Evolutionary conservation across 2,329 filamentous ascomycete genomes (phyloP).

Genomic region (Fusarium agapanthi): DNA sequence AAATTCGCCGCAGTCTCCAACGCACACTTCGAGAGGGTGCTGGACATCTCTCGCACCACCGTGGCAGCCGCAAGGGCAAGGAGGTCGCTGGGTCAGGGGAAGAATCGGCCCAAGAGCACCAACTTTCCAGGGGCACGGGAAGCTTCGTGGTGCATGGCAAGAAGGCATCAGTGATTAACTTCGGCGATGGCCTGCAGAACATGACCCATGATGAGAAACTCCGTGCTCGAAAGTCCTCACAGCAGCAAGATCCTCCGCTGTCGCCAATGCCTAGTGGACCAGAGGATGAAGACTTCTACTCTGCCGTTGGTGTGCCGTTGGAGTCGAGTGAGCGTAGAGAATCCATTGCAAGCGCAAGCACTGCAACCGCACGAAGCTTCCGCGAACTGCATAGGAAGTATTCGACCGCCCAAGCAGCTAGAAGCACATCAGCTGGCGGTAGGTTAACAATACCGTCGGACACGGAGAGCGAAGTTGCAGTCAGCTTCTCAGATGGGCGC

Average conservation of each 20-base stretch:
- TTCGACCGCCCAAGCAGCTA: conserved; percentile 60
- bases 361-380: conserved; percentile 72
- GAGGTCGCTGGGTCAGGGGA: conserved; percentile 57
- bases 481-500: conserved; percentile 68
- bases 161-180: conserved; percentile 97
- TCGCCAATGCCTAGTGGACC: conserved; percentile 49
- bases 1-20: conserved; percentile 85
- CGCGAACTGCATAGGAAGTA: conserved; percentile 69
- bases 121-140: conserved; percentile 79
- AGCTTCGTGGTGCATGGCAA: conserved; percentile 98
- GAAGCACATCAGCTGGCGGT: conserved; percentile 52
- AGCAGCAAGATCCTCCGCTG: conserved; percentile 50
- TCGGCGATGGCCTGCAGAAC: conserved; percentile 88
- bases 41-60: conserved; percentile 71
- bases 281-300: conserved; percentile 61
- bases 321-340: conserved; percentile 63
- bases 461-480: conserved; percentile 67
- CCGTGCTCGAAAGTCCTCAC: conserved; percentile 65
- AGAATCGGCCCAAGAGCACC: conserved; percentile 64
- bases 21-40: conserved; percentile 86
- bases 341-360: conserved; percentile 72
- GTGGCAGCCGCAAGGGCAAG: conserved; percentile 79
- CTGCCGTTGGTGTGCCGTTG: conserved; percentile 56
- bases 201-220: conserved; percentile 78
- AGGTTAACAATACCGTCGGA: conserved; percentile 60